Percentiles rank a stretch among this genome's conserved stretches.
These are phyloP conservation scores for Penicillium silybi DNA, from an alignment of 495 filamentous ascomycete species.

Conservation along the genomic window DNA sequence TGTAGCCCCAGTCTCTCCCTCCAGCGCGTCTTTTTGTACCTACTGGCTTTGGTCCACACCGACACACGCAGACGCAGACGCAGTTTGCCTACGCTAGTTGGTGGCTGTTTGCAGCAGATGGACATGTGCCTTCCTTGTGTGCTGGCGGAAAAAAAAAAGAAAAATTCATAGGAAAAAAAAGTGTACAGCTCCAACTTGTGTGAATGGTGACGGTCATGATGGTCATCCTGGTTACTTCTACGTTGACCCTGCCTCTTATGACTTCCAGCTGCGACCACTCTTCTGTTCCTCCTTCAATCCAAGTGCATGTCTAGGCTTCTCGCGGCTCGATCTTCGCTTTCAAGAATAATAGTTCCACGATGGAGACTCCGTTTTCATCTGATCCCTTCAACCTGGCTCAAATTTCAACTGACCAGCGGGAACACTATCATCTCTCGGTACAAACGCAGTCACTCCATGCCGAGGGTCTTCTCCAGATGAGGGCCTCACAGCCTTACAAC, in stretches of 20 bases:
- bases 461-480: conserved; percentile 11
- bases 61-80: neutral
- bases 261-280: neutral
- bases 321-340: neutral
- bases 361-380: conserved; percentile 22
- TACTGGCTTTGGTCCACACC: neutral
- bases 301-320: conserved; percentile 14
- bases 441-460: conserved; percentile 19
- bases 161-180: neutral
- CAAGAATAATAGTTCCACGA: conserved; percentile 1
- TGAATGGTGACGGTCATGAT: conserved; percentile 7
- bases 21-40: neutral
- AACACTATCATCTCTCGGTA: conserved; percentile 15
- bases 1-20: neutral
- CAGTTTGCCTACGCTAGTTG: conserved; percentile 10
- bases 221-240: conserved; percentile 16
- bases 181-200: conserved; percentile 20
- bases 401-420: conserved; percentile 25
- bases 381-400: conserved; percentile 18
- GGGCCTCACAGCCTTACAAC: conserved; percentile 13
- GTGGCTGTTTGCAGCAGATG: conserved; percentile 15
- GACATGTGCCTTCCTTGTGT: conserved; percentile 13
- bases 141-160: conserved; percentile 12
- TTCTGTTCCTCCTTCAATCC: neutral
- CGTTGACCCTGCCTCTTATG: conserved; percentile 1